A percentile compares a stretch with the other conserved stretches of the same genome.
phyloP scores from a whole-genome alignment of 148 eudicot genomes.

The Mesembryanthemum crystallinum region DNA sequence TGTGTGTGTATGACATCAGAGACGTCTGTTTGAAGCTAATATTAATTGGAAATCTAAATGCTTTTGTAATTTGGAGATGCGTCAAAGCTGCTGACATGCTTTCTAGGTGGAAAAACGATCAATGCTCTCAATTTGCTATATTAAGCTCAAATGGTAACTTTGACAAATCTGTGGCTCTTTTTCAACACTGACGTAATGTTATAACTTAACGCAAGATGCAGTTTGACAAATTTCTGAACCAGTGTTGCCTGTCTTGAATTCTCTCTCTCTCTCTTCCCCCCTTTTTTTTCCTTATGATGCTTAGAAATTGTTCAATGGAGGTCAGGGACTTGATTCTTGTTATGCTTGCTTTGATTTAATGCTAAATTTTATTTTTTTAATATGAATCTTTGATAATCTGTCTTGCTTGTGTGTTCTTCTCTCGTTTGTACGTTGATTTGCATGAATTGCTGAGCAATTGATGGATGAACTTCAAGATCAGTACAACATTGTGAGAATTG shows the following conservation, averaged over 20 bases:
- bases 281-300: background rate
- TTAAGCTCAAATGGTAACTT: background rate
- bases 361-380: background rate
- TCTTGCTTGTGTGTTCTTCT: background rate
- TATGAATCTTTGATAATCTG: background rate
- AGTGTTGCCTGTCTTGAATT: background rate
- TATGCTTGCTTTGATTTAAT: background rate
- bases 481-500: background rate
- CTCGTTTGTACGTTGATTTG: background rate
- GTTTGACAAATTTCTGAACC: background rate
- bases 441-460: background rate
- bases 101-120: background rate
- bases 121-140: background rate
- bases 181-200: background rate
- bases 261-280: no score
- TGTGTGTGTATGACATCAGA: background rate
- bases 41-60: background rate
- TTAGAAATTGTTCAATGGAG: background rate
- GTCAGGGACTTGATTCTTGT: background rate
- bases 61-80: background rate
- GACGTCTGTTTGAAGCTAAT: background rate
- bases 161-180: background rate
- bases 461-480: background rate
- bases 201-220: background rate
- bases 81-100: background rate